phyloP scores from a whole-genome alignment of 2,329 filamentous ascomycete species.

The Hirsutella minnesotensis region DNA sequence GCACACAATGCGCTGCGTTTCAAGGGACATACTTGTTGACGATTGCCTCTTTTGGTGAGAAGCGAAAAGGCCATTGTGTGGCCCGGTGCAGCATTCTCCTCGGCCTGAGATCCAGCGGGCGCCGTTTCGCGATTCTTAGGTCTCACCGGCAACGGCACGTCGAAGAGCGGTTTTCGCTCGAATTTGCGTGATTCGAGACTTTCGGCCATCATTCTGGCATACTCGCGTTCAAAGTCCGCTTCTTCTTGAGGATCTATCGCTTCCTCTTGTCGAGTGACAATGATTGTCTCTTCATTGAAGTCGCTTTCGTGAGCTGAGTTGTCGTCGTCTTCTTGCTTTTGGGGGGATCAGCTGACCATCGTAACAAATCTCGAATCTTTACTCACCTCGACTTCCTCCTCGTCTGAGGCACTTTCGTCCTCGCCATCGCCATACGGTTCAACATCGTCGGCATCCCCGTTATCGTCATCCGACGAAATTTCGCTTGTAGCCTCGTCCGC shows the following conservation, averaged over 20 bases:
- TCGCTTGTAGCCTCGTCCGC: slow-evolving; percentile 61
- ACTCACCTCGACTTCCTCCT: slow-evolving; percentile 47
- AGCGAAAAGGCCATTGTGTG: slow-evolving; percentile 92
- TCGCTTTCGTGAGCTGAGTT: slow-evolving; percentile 45
- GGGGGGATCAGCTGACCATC: not conserved
- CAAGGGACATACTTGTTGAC: slow-evolving; percentile 58
- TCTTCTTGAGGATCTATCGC: slow-evolving; percentile 87
- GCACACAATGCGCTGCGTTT: not conserved
- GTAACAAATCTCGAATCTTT: not conserved
- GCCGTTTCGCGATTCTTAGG: slow-evolving; percentile 50
- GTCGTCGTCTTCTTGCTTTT: slow-evolving; percentile 33
- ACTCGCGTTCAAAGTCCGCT: slow-evolving; percentile 94
- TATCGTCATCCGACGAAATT: slow-evolving; percentile 65
- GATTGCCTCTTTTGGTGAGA: slow-evolving; percentile 90
- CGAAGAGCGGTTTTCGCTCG: slow-evolving; percentile 86
- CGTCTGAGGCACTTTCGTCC: slow-evolving; percentile 46
- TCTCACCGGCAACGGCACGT: slow-evolving; percentile 92
- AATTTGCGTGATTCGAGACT: slow-evolving; percentile 93
- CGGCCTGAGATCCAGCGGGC: slow-evolving; percentile 15
- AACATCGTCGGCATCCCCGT: slow-evolving; percentile 54
- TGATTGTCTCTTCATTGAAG: slow-evolving; percentile 76
- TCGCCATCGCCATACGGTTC: slow-evolving; percentile 49
- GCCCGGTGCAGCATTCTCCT: slow-evolving; percentile 11
- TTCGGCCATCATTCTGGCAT: slow-evolving; percentile 97
- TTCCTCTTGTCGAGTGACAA: slow-evolving; percentile 85